A percentile compares a stretch with the other conserved stretches of the same genome.
phyloP scores from a whole-genome alignment of 768 basidiomycete genomes.

The Mycena filopes region DNA sequence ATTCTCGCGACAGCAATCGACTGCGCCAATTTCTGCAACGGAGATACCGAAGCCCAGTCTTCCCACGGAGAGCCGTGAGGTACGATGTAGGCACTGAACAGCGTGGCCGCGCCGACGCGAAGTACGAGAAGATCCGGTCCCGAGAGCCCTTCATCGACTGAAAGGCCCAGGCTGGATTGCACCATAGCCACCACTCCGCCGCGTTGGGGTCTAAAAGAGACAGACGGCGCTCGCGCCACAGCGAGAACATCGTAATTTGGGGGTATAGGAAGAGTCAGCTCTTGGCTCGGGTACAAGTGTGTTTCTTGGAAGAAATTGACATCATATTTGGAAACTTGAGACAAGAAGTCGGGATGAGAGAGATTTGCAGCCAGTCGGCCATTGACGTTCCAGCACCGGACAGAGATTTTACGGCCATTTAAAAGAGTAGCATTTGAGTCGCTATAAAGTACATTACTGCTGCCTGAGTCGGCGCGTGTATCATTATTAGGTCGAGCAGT shows the following conservation, averaged over 20 bases:
- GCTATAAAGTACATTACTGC: no score
- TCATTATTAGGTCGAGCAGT: no score
- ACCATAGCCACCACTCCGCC: not conserved
- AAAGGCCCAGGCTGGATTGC: not conserved
- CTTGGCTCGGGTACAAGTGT: not conserved
- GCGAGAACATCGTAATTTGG: not conserved
- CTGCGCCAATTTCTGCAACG: not conserved
- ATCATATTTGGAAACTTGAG: not conserved
- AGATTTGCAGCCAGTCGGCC: not conserved
- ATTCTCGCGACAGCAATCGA: not conserved
- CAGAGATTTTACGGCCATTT: not conserved
- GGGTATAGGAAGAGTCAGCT: not conserved
- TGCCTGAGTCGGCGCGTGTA: no score
- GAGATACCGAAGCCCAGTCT: not conserved
- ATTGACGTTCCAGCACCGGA: slow-evolving; percentile 4
- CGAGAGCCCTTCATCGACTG: not conserved
- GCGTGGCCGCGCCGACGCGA: not conserved
- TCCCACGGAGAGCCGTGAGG: not conserved
- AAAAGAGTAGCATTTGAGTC: not conserved
- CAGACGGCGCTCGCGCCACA: not conserved
- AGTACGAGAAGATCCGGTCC: slow-evolving; percentile 2
- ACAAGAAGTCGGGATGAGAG: not conserved
- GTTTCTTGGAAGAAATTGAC: no score
- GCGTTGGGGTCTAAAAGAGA: not conserved
- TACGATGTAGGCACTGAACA: not conserved